Conservation (phyloP, 2,329 filamentous ascomycete genomes). For the Cryphonectria parasitica region DNA sequence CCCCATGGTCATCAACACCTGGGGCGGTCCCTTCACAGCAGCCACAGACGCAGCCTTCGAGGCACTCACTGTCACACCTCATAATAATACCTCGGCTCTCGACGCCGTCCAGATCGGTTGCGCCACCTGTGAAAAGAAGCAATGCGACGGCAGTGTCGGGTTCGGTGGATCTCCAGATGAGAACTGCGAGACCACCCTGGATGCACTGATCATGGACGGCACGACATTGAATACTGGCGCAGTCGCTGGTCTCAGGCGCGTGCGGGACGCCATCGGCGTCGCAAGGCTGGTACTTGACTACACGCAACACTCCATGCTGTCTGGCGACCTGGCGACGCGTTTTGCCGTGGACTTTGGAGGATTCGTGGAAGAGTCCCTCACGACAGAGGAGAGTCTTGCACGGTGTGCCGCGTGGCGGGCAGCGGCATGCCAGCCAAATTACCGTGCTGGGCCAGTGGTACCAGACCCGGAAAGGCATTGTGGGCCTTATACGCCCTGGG, state of each 20-base stretch:
- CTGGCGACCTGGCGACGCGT: conserved; percentile 56
- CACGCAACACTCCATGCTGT: conserved; percentile 54
- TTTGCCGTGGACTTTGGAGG: conserved; percentile 55
- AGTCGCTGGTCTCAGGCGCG: conserved; percentile 54
- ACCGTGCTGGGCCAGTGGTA: conserved; percentile 47
- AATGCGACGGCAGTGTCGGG: conserved; percentile 59
- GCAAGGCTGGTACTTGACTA: conserved; percentile 55
- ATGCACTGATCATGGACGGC: conserved; percentile 64
- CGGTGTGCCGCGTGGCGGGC: conserved; percentile 49
- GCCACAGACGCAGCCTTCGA: conserved; percentile 56
- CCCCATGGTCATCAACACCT: conserved; percentile 59
- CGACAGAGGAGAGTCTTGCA: conserved; percentile 45
- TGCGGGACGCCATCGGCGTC: conserved; percentile 53
- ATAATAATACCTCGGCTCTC: conserved; percentile 41
- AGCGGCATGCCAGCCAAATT: conserved; percentile 54
- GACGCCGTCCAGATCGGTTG: conserved; percentile 58
- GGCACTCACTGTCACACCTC: conserved; percentile 36
- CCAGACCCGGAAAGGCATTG: conserved; percentile 49
- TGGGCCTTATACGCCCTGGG: conserved; percentile 50
- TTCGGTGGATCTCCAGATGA: conserved; percentile 60
- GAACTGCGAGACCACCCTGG: conserved; percentile 60
- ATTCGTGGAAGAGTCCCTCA: conserved; percentile 50
- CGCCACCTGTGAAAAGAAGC: conserved; percentile 53
- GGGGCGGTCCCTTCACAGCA: conserved; percentile 55
- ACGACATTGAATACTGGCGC: conserved; percentile 56